Conservation (phyloP, 176 grass and related monocot species). For the Melocanna baccifera region DNA sequence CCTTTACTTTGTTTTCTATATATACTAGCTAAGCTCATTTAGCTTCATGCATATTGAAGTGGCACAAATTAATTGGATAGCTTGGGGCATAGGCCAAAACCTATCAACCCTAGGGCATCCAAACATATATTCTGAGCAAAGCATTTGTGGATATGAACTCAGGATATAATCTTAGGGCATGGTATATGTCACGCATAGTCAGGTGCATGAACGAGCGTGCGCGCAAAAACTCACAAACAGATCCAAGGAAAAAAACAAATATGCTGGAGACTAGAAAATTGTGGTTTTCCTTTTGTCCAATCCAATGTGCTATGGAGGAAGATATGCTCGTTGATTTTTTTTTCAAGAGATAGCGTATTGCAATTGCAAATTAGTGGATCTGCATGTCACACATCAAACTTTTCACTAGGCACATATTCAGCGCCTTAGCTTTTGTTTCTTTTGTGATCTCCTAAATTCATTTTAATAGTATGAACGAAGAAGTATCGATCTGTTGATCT, state of each 20-base stretch:
- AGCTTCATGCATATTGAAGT: conserved; percentile 20
- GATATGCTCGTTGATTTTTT: neutral
- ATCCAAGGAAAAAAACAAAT: neutral
- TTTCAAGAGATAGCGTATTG: neutral
- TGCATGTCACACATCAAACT: neutral
- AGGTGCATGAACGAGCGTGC: neutral
- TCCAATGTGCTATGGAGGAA: neutral
- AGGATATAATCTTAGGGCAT: conserved; percentile 37
- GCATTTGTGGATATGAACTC: conserved; percentile 22
- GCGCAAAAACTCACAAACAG: neutral
- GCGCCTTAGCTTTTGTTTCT: neutral
- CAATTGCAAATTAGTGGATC: neutral
- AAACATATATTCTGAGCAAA: conserved; percentile 31
- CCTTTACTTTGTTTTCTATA: conserved; percentile 11
- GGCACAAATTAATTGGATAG: conserved; percentile 27
- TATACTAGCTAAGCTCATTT: conserved; percentile 21
- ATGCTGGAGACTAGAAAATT: neutral
- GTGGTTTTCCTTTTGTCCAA: neutral
- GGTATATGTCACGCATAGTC: neutral
- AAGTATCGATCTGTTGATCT: neutral
- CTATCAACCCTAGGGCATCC: conserved; percentile 40
- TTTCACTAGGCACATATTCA: neutral
- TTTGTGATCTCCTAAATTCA: neutral
- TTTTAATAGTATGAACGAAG: neutral
- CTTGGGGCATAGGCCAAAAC: conserved; percentile 20